These are phyloP conservation scores for Lathyrus tuberosus DNA, from an alignment of 306 rosid species.

Conservation along the genomic window DNA sequence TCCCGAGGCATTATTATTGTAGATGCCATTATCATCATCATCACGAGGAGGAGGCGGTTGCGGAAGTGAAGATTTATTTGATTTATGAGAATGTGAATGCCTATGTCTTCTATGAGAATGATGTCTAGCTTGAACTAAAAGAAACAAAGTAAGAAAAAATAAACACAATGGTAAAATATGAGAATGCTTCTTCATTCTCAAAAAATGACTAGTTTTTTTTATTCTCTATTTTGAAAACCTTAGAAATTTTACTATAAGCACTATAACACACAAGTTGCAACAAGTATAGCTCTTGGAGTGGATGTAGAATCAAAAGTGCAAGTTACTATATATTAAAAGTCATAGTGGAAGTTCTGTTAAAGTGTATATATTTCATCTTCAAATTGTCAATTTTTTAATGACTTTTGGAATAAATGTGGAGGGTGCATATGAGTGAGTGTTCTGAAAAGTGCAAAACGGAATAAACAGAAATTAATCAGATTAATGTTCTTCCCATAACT, in stretches of 20 bases:
- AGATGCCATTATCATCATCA: conserved; percentile 29
- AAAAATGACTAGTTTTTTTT: background rate
- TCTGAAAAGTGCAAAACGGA: conserved; percentile 54
- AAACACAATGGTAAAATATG: conserved; percentile 39
- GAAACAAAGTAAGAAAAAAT: conserved; percentile 42
- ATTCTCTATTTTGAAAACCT: background rate
- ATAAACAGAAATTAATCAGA: conserved; percentile 45
- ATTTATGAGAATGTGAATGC: conserved; percentile 54
- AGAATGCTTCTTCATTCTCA: conserved; percentile 53
- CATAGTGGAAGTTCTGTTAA: conserved; percentile 62
- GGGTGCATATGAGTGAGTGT: conserved; percentile 50
- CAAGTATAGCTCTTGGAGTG: conserved; percentile 46
- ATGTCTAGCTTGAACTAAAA: conserved; percentile 65
- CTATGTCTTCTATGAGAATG: conserved; percentile 57
- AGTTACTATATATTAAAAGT: conserved; percentile 44
- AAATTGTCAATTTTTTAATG: conserved; percentile 38
- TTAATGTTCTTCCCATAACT: conserved; percentile 50
- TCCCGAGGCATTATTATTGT: conserved; percentile 31
- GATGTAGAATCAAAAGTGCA: conserved; percentile 49
- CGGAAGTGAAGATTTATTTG: conserved; percentile 48
- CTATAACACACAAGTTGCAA: conserved; percentile 40
- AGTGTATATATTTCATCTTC: conserved; percentile 38
- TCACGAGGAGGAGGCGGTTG: conserved; percentile 40
- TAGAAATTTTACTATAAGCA: conserved; percentile 35
- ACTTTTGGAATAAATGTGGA: conserved; percentile 54